These are phyloP conservation scores for Colletotrichum magnum DNA, from an alignment of 2,329 filamentous ascomycete species.

Conservation along the genomic window DNA sequence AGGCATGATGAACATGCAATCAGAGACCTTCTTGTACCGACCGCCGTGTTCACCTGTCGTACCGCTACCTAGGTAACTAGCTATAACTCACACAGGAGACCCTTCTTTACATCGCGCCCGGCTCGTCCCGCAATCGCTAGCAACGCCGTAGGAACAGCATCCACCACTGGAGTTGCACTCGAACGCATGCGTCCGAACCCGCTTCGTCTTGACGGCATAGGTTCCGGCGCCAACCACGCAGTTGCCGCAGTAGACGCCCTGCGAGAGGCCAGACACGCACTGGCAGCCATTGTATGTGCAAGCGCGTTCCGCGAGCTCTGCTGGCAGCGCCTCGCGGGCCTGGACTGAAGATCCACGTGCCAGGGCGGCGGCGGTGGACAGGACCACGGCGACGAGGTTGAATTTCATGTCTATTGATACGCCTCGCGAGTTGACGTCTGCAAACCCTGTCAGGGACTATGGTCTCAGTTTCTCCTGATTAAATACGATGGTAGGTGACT, in stretches of 20 bases:
- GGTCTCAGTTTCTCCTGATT: too few relatives aligned
- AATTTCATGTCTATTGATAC: background rate
- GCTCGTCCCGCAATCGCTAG: slow-evolving; percentile 39
- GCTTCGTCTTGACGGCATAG: slow-evolving; percentile 43
- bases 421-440: background rate
- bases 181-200: slow-evolving; percentile 41
- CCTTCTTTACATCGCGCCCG: slow-evolving; percentile 29
- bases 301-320: slow-evolving; percentile 34
- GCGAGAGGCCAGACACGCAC: slow-evolving; percentile 41
- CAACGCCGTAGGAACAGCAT: slow-evolving; percentile 44
- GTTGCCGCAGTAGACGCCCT: slow-evolving; percentile 44
- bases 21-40: too few relatives aligned
- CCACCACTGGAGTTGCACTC: slow-evolving; percentile 43
- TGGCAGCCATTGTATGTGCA: slow-evolving; percentile 43
- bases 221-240: slow-evolving; percentile 43
- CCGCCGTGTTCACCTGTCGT: too few relatives aligned
- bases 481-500: too few relatives aligned
- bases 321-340: slow-evolving; percentile 24
- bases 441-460: background rate
- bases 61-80: too few relatives aligned
- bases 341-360: background rate
- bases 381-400: background rate
- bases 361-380: background rate
- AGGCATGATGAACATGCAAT: too few relatives aligned
- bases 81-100: slow-evolving; percentile 8